These are phyloP conservation scores for Rhazya stricta DNA, from an alignment of 257 asterid genomes.

Conservation along the genomic window DNA sequence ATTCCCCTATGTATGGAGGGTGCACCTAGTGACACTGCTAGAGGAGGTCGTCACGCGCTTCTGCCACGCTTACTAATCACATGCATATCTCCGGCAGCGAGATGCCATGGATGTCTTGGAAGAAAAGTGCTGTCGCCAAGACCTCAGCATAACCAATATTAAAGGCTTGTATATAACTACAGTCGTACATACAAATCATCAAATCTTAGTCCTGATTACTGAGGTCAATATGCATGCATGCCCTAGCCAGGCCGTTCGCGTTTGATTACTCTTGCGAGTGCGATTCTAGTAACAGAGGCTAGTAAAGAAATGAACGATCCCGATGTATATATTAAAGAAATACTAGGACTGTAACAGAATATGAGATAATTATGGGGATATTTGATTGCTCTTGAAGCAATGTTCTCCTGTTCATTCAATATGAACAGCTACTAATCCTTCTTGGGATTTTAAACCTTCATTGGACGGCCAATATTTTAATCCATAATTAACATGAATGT, in stretches of 20 bases:
- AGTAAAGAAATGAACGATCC: constrained; percentile 7
- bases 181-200: no score
- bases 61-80: background rate
- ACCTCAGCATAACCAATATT: no score
- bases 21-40: background rate
- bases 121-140: no score
- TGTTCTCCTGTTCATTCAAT: background rate
- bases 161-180: no score
- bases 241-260: no score
- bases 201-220: no score
- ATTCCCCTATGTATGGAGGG: background rate
- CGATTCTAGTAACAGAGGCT: background rate
- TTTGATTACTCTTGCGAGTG: background rate
- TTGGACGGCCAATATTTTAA: constrained; percentile 3
- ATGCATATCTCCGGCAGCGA: no score
- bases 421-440: background rate
- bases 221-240: no score
- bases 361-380: background rate
- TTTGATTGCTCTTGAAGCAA: constrained; percentile 19
- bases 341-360: background rate
- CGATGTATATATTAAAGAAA: background rate
- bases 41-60: background rate
- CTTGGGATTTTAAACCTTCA: constrained; percentile 4
- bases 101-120: no score
- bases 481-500: background rate